Evolutionary conservation across 805 yeast species (phyloP), one percentile per base, ranked within the genome.

Genomic region (Kuraishia cidri): DNA sequence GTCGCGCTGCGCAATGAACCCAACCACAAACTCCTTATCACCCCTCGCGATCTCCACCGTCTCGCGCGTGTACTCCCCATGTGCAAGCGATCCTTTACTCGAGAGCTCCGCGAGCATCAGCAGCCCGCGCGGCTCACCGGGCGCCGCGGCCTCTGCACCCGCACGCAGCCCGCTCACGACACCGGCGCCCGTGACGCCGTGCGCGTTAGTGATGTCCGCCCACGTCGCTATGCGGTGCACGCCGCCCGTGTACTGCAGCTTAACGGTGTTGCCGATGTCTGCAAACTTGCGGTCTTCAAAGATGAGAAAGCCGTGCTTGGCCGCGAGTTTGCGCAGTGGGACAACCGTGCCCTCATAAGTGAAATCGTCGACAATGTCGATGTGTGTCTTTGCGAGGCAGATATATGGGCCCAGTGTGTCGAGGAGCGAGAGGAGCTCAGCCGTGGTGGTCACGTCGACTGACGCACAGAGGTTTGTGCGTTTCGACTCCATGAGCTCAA

Each of bases 281-380:
- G 99, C 98, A 58, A 92, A 92, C 61, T 92, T 92, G 42, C 99
- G 72, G 60, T 92, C 99, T 61, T 92, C 99, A 52, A 92, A 92
- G 43, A 92, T 80, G 67, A 92, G 61, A 50, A 92, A 92, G 42
- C 81, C 75, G 62, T 88, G 90, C 50, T 87, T 86, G 45, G 73
- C 62, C 14, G 96, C 74, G 21, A 92, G 64, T 34, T 52, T 74
- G 37, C 79, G 58, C 40, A 92, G 62, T 1, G 97, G 97, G 5
- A 58, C 57, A 19, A 90, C 71, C 0, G 97, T 88, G 1, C 68
- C 71, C 34, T 85, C 95, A 52, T 77, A 79, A 1, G 83, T 61
- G 54, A 90, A 92, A 56, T 92, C 98, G 37, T 81, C 87, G 28
- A 92, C 66, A 38, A 90, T 85, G 54, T 92, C 99, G 35, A 92